phyloP scores from a whole-genome alignment of 2,329 filamentous ascomycete genomes.

The Cercospora berteroae region DNA sequence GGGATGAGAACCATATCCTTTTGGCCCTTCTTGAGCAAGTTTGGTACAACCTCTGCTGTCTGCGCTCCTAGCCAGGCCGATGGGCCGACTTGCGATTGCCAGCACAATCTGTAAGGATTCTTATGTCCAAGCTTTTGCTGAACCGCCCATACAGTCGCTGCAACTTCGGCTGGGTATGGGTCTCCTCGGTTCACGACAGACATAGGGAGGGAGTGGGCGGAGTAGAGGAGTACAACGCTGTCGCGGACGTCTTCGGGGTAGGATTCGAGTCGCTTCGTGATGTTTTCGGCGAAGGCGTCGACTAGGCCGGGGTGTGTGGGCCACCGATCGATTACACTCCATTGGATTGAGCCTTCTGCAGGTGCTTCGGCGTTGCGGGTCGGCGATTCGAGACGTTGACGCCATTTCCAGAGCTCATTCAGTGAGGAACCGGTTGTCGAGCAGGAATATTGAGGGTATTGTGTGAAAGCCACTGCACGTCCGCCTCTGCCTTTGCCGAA shows the following conservation, averaged over 20 bases:
- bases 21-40: constrained; percentile 86
- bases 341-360: constrained; percentile 71
- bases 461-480: constrained; percentile 91
- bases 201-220: constrained; percentile 95
- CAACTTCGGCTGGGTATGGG: constrained; percentile 92
- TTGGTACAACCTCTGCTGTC: constrained; percentile 80
- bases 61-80: constrained; percentile 94
- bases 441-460: constrained; percentile 98
- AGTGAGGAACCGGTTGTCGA: constrained; percentile 94
- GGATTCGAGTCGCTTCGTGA: constrained; percentile 76
- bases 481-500: constrained; percentile 89
- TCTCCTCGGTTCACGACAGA: constrained; percentile 94
- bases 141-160: constrained; percentile 93
- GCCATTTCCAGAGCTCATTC: constrained; percentile 98
- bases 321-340: constrained; percentile 99
- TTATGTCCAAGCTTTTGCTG: constrained; percentile 85
- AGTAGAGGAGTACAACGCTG: constrained; percentile 79
- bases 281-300: constrained; percentile 88
- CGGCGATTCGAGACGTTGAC: constrained; percentile 69
- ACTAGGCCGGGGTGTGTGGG: constrained; percentile 86
- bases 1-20: constrained; percentile 89
- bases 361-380: constrained; percentile 46
- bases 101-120: constrained; percentile 90
- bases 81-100: constrained; percentile 97
- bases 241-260: constrained; percentile 80